These are phyloP conservation scores for Lasiosphaeria miniovina DNA, from an alignment of 495 filamentous ascomycete species.

Conservation along the genomic window DNA sequence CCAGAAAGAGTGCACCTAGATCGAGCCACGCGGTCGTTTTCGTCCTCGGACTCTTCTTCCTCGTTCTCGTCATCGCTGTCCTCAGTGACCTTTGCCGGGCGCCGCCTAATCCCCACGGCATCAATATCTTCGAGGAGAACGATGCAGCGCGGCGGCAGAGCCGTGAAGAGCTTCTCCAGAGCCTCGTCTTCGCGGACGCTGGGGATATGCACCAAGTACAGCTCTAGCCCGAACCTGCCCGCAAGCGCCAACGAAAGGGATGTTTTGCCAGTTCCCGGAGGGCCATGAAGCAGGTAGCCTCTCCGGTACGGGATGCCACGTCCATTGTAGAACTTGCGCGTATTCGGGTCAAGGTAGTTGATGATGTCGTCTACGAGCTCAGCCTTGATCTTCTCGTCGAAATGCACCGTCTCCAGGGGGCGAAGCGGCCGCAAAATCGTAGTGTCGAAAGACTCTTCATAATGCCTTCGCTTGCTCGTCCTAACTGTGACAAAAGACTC, in stretches of 20 bases:
- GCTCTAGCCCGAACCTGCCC: conserved; percentile 59
- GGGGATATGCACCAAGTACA: conserved; percentile 61
- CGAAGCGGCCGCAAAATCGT: conserved; percentile 45
- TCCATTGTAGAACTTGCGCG: conserved; percentile 65
- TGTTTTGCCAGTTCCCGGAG: conserved; percentile 67
- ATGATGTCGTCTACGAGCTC: conserved; percentile 69
- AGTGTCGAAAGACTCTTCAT: conserved; percentile 40
- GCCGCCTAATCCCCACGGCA: conserved; percentile 51
- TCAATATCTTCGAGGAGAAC: conserved; percentile 69
- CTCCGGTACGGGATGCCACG: conserved; percentile 64
- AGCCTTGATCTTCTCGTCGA: conserved; percentile 58
- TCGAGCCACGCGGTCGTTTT: conserved; percentile 12
- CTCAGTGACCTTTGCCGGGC: conserved; percentile 7
- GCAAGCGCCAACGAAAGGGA: conserved; percentile 62
- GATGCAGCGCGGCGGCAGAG: conserved; percentile 59
- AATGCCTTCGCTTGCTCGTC: conserved; percentile 19
- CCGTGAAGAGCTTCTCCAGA: conserved; percentile 54
- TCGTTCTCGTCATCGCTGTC: conserved; percentile 25
- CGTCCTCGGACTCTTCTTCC: conserved; percentile 28
- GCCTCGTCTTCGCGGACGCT: conserved; percentile 42
- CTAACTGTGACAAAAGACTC: conserved; percentile 45
- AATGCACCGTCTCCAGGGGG: conserved; percentile 45
- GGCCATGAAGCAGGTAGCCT: conserved; percentile 62
- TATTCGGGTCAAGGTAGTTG: conserved; percentile 73
- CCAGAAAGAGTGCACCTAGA: conserved; percentile 56